A percentile compares a stretch with the other conserved stretches of the same genome.
phyloP scores from a whole-genome alignment of 345 rosid species.

The Streptanthus diversifolius region DNA sequence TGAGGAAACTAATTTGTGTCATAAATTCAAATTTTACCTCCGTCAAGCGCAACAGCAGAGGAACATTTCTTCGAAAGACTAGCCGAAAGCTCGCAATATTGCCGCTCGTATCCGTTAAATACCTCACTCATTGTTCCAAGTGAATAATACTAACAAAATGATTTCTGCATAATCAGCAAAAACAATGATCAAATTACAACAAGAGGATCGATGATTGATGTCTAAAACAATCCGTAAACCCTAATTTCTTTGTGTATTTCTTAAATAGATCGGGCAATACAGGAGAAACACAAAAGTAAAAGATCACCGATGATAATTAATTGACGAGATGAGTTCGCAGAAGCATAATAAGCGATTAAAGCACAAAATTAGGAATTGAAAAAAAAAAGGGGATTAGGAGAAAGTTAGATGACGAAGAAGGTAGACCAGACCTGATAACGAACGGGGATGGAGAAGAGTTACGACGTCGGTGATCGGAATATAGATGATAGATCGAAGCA shows the following conservation, averaged over 20 bases:
- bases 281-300: no score
- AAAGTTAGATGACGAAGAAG: background rate
- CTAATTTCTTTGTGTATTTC: no score
- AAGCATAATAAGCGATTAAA: background rate
- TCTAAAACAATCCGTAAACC: no score
- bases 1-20: background rate
- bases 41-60: constrained; percentile 42
- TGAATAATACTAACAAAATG: background rate
- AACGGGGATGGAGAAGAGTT: background rate
- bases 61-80: constrained; percentile 56
- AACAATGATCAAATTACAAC: background rate
- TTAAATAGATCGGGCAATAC: no score
- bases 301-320: no score
- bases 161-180: constrained; percentile 16
- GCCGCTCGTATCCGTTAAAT: constrained; percentile 57
- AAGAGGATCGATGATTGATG: no score
- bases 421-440: background rate
- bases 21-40: constrained; percentile 40
- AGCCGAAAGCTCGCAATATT: constrained; percentile 63
- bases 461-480: background rate
- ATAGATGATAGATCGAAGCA: background rate
- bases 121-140: constrained; percentile 52
- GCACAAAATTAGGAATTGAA: background rate
- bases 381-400: background rate
- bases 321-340: no score